Conservation (phyloP, 495 filamentous ascomycete species). For the Aspergillus avenaceus region DNA sequence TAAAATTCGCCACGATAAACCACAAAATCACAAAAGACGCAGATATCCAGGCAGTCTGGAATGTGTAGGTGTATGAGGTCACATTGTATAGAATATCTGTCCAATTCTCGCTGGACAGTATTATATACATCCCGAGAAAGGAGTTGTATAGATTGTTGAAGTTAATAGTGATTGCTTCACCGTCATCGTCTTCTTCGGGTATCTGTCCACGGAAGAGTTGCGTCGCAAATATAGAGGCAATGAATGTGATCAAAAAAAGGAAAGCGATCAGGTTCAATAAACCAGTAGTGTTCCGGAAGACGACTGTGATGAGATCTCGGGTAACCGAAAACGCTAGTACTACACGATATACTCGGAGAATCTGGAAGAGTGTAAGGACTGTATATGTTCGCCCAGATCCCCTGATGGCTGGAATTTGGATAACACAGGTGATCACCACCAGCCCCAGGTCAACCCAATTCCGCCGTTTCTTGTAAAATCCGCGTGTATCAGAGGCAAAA, state of each 20-base stretch:
- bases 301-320: slow-evolving; percentile 74
- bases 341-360: slow-evolving; percentile 86
- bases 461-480: slow-evolving; percentile 64
- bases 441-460: slow-evolving; percentile 80
- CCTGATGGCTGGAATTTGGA: slow-evolving; percentile 79
- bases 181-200: slow-evolving; percentile 54
- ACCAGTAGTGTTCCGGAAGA: slow-evolving; percentile 88
- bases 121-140: slow-evolving; percentile 96
- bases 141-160: slow-evolving; percentile 92
- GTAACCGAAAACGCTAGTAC: slow-evolving; percentile 87
- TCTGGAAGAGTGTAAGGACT: slow-evolving; percentile 91
- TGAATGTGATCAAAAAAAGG: slow-evolving; percentile 90
- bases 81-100: slow-evolving; percentile 80
- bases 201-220: slow-evolving; percentile 91
- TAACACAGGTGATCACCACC: slow-evolving; percentile 75
- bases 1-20: slow-evolving; percentile 94
- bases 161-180: slow-evolving; percentile 57
- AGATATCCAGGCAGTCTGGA: slow-evolving; percentile 83
- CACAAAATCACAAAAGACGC: slow-evolving; percentile 90
- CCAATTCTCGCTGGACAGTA: slow-evolving; percentile 98
- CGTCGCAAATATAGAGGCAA: slow-evolving; percentile 88
- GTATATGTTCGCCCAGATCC: slow-evolving; percentile 73
- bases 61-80: slow-evolving; percentile 58
- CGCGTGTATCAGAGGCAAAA: slow-evolving; percentile 71
- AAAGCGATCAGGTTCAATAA: slow-evolving; percentile 93